Evolutionary conservation across 1,284 basidiomycete species (phyloP).

Genomic region (Salmacisia buchloeana): DNA sequence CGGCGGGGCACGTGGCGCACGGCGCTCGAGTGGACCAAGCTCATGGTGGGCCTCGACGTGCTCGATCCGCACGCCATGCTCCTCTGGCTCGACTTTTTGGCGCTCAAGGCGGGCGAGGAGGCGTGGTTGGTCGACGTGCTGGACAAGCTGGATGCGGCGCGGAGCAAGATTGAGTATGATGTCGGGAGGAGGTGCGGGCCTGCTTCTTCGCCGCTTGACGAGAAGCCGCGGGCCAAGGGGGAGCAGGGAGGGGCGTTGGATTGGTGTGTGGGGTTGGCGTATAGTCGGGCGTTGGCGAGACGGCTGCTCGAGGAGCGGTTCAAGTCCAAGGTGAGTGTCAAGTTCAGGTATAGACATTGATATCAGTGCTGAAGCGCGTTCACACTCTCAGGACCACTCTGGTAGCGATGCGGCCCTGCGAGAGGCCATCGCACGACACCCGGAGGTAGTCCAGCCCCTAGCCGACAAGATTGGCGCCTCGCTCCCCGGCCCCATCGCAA

Average conservation of each 20-base stretch:
- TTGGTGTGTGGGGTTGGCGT: constrained; percentile 42
- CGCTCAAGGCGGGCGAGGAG: constrained; percentile 39
- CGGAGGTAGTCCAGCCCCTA: constrained; percentile 31
- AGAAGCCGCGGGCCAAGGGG: background rate
- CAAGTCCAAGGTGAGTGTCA: background rate
- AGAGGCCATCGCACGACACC: constrained; percentile 35
- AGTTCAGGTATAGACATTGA: background rate
- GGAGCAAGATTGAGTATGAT: background rate
- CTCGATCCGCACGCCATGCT: constrained; percentile 44
- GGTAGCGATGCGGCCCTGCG: constrained; percentile 21
- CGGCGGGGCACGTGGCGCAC: constrained; percentile 47
- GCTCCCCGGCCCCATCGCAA: constrained; percentile 16
- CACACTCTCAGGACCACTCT: background rate
- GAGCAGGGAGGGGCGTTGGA: constrained; percentile 28
- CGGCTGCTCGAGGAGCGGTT: constrained; percentile 28
- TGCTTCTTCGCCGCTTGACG: background rate
- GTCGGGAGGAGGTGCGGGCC: constrained; percentile 13
- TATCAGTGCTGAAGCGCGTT: no score
- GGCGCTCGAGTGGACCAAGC: constrained; percentile 46
- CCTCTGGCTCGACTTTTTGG: constrained; percentile 49
- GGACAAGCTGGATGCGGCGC: constrained; percentile 23
- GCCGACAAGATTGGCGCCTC: constrained; percentile 28
- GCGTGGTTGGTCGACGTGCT: constrained; percentile 41
- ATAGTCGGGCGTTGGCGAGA: constrained; percentile 34
- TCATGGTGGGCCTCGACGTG: constrained; percentile 33